phyloP scores from a whole-genome alignment of 2,329 filamentous ascomycete genomes.

The Neospermospora avenae region DNA sequence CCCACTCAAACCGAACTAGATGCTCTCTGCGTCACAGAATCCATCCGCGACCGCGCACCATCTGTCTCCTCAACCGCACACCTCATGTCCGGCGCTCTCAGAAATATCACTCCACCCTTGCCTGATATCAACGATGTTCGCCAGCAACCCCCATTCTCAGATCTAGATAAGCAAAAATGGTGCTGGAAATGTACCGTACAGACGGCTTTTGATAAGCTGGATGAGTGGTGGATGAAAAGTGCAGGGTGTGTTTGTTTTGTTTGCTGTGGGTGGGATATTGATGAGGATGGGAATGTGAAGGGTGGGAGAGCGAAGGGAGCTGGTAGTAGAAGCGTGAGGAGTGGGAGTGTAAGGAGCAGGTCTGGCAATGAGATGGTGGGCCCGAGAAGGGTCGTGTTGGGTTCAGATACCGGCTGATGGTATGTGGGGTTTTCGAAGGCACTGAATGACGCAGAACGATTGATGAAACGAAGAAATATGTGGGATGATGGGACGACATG shows the following conservation, averaged over 20 bases:
- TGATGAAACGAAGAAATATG: neutral
- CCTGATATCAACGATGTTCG: neutral
- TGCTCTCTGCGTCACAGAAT: neutral
- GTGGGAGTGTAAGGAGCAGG: neutral
- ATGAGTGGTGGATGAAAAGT: conserved; percentile 22
- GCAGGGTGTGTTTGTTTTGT: conserved; percentile 24
- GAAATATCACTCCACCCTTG: neutral
- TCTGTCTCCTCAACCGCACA: conserved; percentile 21
- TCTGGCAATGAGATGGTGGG: neutral
- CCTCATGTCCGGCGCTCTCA: conserved; percentile 18
- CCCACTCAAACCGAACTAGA: conserved; percentile 1
- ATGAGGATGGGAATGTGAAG: conserved; percentile 15
- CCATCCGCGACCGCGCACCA: neutral
- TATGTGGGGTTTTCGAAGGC: neutral
- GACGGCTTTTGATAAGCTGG: conserved; percentile 22
- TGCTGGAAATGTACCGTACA: conserved; percentile 31
- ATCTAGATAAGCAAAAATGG: conserved; percentile 1
- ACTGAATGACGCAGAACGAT: neutral
- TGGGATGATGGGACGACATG: neutral
- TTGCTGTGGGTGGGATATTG: conserved; percentile 29
- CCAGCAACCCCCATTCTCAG: neutral
- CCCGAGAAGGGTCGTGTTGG: conserved; percentile 3
- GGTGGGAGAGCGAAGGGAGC: too few relatives aligned
- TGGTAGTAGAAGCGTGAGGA: neutral
- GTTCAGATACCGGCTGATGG: neutral